Evolutionary conservation across 2,329 filamentous ascomycete species (phyloP), one percentile per base, ranked within the genome.

Genomic region (Verticillium dahliae): DNA sequence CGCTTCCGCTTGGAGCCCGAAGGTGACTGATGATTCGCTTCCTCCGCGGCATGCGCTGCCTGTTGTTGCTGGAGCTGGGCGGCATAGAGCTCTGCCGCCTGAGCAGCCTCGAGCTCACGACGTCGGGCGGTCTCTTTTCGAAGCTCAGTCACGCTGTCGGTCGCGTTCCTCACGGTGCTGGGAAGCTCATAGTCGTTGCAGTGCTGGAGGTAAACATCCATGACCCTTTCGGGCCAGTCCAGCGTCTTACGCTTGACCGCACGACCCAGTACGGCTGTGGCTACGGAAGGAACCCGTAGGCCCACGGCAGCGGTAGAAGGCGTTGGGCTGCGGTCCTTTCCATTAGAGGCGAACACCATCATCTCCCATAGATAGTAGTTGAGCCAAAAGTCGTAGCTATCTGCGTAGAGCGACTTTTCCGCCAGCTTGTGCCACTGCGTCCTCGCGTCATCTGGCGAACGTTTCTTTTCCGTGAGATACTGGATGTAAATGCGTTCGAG

Each of bases 311-410:
- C 67, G 4, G 76, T 77, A 2, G 75, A 76, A 5, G 82, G 81
- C 0, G 80, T 83, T 1, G 81, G 79, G 62, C 84, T 85, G 62
- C 82, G 78, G 39, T 77, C 75, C 61, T 80, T 83, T 60, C 81
- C 79, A 62, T 73, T 76, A 5, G 80, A 79, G 2, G 78, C 75
- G 65, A 84, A 85, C 4, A 85, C 69, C 62, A 90, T 82, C 81
- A 98, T 89, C 75, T 98, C 95, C 90, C 92, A 98, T 60, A 89
- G 81, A 75, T 97, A 97, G 74, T 92, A 97, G 54, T 88, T 87
- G 61, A 93, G 82, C 95, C 95, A 99, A 73, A 98, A 98, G 68
- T 97, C 92, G 70, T 93, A 92, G 67, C 87, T 93, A 67, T 92
- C 85, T 35, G 87, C 87, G 61, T 92, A 77, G 3, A 86, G 86